Percentiles rank a stretch among this genome's conserved stretches.
Evolutionary conservation across 2,329 filamentous ascomycete genomes (phyloP).

Genomic region (Diplodia scrobiculata): DNA sequence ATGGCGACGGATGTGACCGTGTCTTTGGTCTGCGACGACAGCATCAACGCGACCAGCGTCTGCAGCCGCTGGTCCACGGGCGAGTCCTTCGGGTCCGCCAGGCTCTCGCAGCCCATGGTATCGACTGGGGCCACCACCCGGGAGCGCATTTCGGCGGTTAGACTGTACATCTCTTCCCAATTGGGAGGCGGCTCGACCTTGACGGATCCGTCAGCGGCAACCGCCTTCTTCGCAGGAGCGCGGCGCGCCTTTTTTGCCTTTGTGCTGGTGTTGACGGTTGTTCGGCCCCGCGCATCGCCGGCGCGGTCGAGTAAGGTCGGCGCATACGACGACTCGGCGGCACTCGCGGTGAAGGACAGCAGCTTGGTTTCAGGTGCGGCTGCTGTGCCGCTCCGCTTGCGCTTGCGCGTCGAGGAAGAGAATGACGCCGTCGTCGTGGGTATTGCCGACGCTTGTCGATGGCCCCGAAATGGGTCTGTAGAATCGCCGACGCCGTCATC

Average conservation of each 20-base stretch:
- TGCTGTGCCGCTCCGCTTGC: slow-evolving; percentile 49
- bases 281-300: slow-evolving; percentile 5
- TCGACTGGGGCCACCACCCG: slow-evolving; percentile 80
- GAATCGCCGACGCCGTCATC: neutral
- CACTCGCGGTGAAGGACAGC: slow-evolving; percentile 39
- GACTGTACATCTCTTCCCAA: slow-evolving; percentile 80
- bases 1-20: slow-evolving; percentile 85
- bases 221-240: slow-evolving; percentile 41
- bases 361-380: slow-evolving; percentile 35
- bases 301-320: neutral
- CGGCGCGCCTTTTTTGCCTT: slow-evolving; percentile 43
- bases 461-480: neutral
- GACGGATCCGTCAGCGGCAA: slow-evolving; percentile 38
- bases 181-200: slow-evolving; percentile 67
- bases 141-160: slow-evolving; percentile 76
- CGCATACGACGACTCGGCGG: slow-evolving; percentile 33
- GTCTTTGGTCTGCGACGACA: slow-evolving; percentile 91
- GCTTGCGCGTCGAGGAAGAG: slow-evolving; percentile 46
- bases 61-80: slow-evolving; percentile 73
- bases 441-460: neutral
- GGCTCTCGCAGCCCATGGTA: slow-evolving; percentile 90
- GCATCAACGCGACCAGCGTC: slow-evolving; percentile 83
- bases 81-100: slow-evolving; percentile 59
- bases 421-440: neutral
- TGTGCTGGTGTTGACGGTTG: slow-evolving; percentile 1